Conservation (phyloP, 768 basidiomycete species). For the Lactifluus piperatus region DNA sequence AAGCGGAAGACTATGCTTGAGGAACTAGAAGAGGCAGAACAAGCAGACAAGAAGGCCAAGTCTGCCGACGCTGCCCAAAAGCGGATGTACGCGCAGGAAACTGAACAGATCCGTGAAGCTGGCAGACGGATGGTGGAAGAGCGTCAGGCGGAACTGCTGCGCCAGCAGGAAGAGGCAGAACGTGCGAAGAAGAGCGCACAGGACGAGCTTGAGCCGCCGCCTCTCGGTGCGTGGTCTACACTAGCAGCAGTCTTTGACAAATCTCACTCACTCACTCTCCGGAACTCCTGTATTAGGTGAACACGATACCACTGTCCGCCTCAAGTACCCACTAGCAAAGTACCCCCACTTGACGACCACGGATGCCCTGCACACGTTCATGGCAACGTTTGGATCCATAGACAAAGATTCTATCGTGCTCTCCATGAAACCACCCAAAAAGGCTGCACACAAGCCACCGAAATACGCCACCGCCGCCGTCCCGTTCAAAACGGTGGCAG, state of each 20-base stretch:
- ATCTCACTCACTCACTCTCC: neutral
- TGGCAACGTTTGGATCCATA: constrained; percentile 52
- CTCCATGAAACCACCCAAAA: constrained; percentile 54
- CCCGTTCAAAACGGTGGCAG: constrained; percentile 65
- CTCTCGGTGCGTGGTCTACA: constrained; percentile 34
- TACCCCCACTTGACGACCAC: constrained; percentile 50
- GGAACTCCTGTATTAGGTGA: constrained; percentile 35
- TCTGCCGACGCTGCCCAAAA: constrained; percentile 55
- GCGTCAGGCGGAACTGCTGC: constrained; percentile 43
- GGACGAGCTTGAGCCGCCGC: constrained; percentile 42
- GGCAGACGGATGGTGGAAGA: constrained; percentile 62
- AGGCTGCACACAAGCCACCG: constrained; percentile 44
- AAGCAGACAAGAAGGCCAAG: constrained; percentile 63
- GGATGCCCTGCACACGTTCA: constrained; percentile 39
- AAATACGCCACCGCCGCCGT: constrained; percentile 66
- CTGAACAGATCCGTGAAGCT: constrained; percentile 67
- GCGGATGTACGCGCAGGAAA: constrained; percentile 45
- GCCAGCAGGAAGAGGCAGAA: constrained; percentile 35
- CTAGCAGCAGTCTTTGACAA: neutral
- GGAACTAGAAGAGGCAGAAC: constrained; percentile 69
- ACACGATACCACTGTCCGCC: constrained; percentile 65
- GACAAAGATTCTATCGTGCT: constrained; percentile 62
- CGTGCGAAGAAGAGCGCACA: constrained; percentile 28
- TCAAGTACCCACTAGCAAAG: constrained; percentile 56
- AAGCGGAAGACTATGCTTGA: constrained; percentile 70